phyloP scores from a whole-genome alignment of 768 basidiomycete genomes.

The Tricholomella constricta region DNA sequence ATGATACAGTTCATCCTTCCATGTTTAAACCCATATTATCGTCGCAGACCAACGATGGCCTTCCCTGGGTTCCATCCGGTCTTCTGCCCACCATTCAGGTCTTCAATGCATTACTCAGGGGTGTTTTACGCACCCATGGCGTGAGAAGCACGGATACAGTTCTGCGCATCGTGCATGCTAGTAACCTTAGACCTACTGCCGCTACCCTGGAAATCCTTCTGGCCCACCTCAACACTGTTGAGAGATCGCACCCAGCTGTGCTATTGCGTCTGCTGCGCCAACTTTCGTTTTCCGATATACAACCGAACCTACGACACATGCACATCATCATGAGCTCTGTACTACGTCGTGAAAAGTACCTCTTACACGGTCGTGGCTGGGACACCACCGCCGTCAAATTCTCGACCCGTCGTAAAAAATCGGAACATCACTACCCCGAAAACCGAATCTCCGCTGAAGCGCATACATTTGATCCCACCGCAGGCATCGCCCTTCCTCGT shows the following conservation, averaged over 20 bases:
- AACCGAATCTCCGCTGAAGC: conserved; percentile 24
- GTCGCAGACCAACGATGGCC: conserved; percentile 13
- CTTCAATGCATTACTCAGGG: conserved; percentile 64
- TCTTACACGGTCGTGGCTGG: conserved; percentile 49
- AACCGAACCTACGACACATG: conserved; percentile 57
- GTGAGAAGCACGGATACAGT: conserved; percentile 47
- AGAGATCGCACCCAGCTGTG: conserved; percentile 44
- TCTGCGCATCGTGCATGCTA: conserved; percentile 56
- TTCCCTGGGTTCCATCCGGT: conserved; percentile 31
- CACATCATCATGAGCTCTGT: conserved; percentile 55
- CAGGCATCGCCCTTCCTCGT: conserved; percentile 41
- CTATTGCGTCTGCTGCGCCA: conserved; percentile 50
- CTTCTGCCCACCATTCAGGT: conserved; percentile 45
- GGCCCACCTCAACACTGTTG: conserved; percentile 46
- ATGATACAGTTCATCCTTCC: conserved; percentile 26
- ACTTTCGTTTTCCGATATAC: conserved; percentile 41
- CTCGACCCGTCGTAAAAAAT: conserved; percentile 30
- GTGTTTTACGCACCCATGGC: conserved; percentile 50
- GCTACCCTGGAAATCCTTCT: conserved; percentile 59
- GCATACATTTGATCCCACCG: conserved; percentile 49
- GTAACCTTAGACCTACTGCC: conserved; percentile 51
- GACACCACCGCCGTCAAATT: conserved; percentile 40
- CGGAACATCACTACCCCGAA: conserved; percentile 14
- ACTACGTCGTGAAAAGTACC: conserved; percentile 52
- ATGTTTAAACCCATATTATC: conserved; percentile 28